Base-by-base conservation (phyloP, 768 basidiomycete species). In the Daedaleopsis sinensis region DNA sequence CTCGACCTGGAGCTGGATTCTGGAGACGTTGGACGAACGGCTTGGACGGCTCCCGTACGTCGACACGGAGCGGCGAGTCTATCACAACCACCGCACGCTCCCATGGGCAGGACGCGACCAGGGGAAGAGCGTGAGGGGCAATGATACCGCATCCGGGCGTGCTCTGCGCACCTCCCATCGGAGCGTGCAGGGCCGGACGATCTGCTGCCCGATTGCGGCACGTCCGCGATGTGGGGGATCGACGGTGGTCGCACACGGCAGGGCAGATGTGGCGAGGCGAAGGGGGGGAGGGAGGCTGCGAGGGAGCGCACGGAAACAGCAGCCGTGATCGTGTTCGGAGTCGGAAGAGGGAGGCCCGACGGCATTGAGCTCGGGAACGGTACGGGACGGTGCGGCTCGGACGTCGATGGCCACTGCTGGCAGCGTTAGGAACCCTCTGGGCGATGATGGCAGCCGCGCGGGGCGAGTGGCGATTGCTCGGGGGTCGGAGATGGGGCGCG, bases 211-310 rank as follows among this genome's bases (percentile, higher is more conserved):
- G 61, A 57, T 57, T 49, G 37, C 12, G 47, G 27, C 16, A 38
- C 36, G 36, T 18, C 48, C 47, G 60, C 32, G 52, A 53, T 62
- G 61, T 38, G 55, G 61, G 61, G 61, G 61, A 62, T 57, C 61
- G 13, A n/a, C 61, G 43, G 51, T 16, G 61, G 38, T 43, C 55
- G 50, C 48, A 62, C 36, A 19, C 42, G 59, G 54, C 24, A 35
- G 39, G 19, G 24, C 24, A 36, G 43, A 11, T 38, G 37, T 7
- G 8, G 37, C 8, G 39, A 42, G 39, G 18, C 5, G 10, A 10
- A 42, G 3, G 10, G 5, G 39, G 18, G 2, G 39, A 27, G 47
- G 23, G 47, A 21, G 47, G 15, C 12, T 27, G 59, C 23, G 24
- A 48, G 44, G 32, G 55, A 39, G 39, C 18, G 24, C 50, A 18